Conservation (phyloP, 352 stramenopile species). For the Globisporangium perplexum region DNA sequence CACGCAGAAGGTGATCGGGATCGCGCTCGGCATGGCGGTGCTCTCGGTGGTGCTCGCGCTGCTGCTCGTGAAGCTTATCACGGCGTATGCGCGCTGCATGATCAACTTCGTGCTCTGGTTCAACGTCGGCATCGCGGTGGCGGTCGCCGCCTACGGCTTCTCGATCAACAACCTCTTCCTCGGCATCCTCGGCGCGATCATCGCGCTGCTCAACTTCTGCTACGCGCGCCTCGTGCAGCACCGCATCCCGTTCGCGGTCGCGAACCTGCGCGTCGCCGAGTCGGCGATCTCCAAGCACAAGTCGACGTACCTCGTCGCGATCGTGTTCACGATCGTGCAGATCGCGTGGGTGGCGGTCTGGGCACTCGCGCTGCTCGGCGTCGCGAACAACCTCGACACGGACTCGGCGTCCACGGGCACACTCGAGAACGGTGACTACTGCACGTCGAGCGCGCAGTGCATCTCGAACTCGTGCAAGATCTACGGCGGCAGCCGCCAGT, state of each 20-base stretch:
- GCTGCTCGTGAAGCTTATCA: constrained; percentile 74
- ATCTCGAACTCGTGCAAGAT: constrained; percentile 31
- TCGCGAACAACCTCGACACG: constrained; percentile 76
- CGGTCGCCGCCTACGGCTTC: constrained; percentile 64
- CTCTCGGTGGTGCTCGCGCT: constrained; percentile 57
- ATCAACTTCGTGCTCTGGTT: constrained; percentile 86
- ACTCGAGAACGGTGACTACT: constrained; percentile 15
- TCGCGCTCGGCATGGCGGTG: constrained; percentile 50
- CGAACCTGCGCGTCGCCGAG: constrained; percentile 88
- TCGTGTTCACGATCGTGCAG: constrained; percentile 86
- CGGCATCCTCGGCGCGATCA: constrained; percentile 52
- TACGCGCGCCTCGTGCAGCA: constrained; percentile 84
- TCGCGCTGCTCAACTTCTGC: constrained; percentile 71
- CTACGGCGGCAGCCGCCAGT: constrained; percentile 13
- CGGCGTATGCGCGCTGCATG: constrained; percentile 70
- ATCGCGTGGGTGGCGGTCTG: constrained; percentile 89
- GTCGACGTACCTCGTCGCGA: constrained; percentile 83
- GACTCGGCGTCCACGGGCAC: constrained; percentile 14
- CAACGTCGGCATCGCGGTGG: constrained; percentile 70
- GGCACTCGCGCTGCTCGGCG: constrained; percentile 81
- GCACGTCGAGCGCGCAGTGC: constrained; percentile 26
- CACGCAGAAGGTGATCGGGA: constrained; percentile 50
- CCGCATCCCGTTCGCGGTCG: constrained; percentile 92
- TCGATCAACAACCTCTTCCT: constrained; percentile 62
- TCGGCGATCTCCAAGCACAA: constrained; percentile 87